Conservation (phyloP, 495 filamentous ascomycete genomes). For the Aspergillus homomorphus region DNA sequence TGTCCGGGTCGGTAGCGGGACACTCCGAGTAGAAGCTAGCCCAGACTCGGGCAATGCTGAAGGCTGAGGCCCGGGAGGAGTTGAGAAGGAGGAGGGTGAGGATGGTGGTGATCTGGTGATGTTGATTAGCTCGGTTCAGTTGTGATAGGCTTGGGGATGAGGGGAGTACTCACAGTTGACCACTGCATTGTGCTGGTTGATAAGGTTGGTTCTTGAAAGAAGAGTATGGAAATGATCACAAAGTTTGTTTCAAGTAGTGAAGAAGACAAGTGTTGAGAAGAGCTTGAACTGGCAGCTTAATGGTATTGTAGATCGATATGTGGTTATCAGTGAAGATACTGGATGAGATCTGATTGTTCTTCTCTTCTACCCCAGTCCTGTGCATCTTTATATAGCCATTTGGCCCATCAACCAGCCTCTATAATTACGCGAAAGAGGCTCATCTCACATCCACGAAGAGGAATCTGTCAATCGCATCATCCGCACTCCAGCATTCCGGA, state of each 20-base stretch:
- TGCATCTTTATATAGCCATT: not conserved
- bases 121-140: not conserved
- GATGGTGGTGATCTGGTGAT: conserved; percentile 9
- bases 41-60: not conserved
- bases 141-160: not conserved
- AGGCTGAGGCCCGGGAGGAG: conserved; percentile 15
- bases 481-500: not conserved
- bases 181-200: conserved; percentile 12
- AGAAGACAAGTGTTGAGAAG: not conserved
- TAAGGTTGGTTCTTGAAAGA: too few relatives aligned
- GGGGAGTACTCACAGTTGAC: conserved; percentile 8
- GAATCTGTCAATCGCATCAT: not conserved
- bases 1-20: not conserved
- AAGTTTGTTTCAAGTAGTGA: not conserved
- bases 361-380: not conserved
- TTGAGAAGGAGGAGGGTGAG: conserved; percentile 25
- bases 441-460: not conserved
- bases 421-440: not conserved
- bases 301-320: not conserved
- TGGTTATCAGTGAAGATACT: not conserved
- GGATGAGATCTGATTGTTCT: not conserved
- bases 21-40: not conserved
- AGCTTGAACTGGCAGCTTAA: not conserved
- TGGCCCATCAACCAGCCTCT: not conserved
- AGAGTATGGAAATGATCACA: too few relatives aligned